Conservation (phyloP, 2,329 filamentous ascomycete genomes). For the Paraphoma chrysanthemicola region DNA sequence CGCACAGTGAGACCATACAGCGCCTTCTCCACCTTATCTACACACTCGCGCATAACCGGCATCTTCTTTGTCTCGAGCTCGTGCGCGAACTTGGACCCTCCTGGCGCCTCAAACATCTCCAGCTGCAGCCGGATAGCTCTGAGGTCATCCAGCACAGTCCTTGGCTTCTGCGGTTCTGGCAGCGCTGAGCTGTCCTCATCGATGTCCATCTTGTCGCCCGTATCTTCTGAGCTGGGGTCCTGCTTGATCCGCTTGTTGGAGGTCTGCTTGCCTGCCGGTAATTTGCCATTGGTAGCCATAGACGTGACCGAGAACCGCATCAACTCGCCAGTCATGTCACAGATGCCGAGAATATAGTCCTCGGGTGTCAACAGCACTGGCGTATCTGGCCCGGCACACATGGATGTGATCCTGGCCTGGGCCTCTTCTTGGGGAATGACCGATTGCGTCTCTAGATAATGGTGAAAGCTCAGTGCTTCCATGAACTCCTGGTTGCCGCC, state of each 20-base stretch:
- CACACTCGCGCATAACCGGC: conserved; percentile 83
- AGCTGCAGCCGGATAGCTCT: conserved; percentile 78
- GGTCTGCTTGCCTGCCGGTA: conserved; percentile 48
- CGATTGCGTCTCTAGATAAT: conserved; percentile 81
- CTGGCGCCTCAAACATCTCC: conserved; percentile 71
- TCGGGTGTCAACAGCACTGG: conserved; percentile 72
- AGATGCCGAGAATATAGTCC: conserved; percentile 90
- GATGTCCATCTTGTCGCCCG: conserved; percentile 45
- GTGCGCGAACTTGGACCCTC: conserved; percentile 61
- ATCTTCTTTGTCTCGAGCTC: conserved; percentile 78
- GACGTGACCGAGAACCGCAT: conserved; percentile 95
- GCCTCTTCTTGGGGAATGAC: conserved; percentile 74
- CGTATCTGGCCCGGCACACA: conserved; percentile 51
- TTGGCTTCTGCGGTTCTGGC: conserved; percentile 45
- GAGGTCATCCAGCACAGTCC: conserved; percentile 80
- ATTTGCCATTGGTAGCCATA: conserved; percentile 74
- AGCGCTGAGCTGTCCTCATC: conserved; percentile 34
- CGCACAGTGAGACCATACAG: conserved; percentile 88
- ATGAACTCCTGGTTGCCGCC: conserved; percentile 90
- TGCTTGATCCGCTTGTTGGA: conserved; percentile 44
- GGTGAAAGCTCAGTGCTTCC: conserved; percentile 85
- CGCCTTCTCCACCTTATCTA: conserved; percentile 91
- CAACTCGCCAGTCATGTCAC: conserved; percentile 93
- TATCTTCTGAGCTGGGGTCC: conserved; percentile 19
- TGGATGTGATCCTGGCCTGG: conserved; percentile 41